These are phyloP conservation scores for Zizania latifolia DNA, from an alignment of 176 grass and related monocot genomes.

Conservation along the genomic window DNA sequence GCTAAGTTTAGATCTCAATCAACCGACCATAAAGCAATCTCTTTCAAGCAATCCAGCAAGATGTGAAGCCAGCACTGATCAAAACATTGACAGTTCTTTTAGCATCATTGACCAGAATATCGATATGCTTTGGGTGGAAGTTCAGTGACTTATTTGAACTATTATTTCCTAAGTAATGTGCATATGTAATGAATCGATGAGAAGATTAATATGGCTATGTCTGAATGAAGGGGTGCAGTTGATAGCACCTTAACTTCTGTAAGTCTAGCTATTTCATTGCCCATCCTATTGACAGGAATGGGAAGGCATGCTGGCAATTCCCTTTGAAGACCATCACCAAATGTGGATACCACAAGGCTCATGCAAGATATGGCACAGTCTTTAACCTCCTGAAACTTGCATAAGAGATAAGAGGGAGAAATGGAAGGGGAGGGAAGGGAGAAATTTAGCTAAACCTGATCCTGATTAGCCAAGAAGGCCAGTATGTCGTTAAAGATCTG, in stretches of 20 bases:
- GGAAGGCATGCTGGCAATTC: constrained; percentile 86
- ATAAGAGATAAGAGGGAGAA: neutral
- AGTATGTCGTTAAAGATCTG: constrained; percentile 85
- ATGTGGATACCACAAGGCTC: too few species aligned
- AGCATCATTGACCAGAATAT: neutral
- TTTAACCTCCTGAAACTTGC: constrained; percentile 60
- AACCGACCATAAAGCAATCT: neutral
- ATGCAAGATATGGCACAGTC: constrained; percentile 71
- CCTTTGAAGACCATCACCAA: constrained; percentile 64
- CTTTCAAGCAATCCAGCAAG: neutral
- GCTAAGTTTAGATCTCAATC: neutral
- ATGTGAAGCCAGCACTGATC: neutral
- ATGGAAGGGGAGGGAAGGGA: neutral
- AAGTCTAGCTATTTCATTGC: too few species aligned
- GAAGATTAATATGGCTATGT: neutral
- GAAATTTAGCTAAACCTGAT: constrained; percentile 58
- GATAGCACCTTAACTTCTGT: constrained; percentile 60
- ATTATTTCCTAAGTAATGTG: neutral
- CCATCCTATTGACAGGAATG: constrained; percentile 90
- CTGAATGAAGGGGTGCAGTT: neutral
- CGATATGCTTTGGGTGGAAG: neutral
- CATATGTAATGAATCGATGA: neutral
- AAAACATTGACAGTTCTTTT: neutral
- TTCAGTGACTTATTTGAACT: neutral
- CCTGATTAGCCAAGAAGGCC: constrained; percentile 89